phyloP scores from a whole-genome alignment of 2,329 filamentous ascomycete genomes.

The Furcasterigmium furcatum region DNA sequence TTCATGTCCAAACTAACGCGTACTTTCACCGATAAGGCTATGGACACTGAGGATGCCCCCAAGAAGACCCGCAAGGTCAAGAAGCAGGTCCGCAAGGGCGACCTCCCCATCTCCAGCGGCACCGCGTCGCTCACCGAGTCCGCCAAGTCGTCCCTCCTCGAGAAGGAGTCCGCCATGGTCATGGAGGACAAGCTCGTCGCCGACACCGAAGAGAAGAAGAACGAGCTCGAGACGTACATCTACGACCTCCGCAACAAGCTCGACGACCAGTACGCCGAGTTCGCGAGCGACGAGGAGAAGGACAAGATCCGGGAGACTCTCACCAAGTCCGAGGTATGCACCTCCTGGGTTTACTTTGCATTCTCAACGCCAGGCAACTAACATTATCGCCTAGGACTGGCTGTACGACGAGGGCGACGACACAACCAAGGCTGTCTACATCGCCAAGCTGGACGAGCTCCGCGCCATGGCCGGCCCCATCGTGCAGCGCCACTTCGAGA shows the following conservation, averaged over 20 bases:
- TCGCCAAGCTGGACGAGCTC: slow-evolving; percentile 95
- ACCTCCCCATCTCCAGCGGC: slow-evolving; percentile 81
- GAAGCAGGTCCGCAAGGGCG: slow-evolving; percentile 98
- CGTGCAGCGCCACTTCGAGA: slow-evolving; percentile 92
- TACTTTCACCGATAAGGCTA: slow-evolving; percentile 52
- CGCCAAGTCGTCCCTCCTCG: slow-evolving; percentile 63
- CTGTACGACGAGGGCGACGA: slow-evolving; percentile 97
- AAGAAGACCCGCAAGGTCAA: slow-evolving; percentile 97
- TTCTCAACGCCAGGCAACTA: not conserved
- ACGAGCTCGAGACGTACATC: slow-evolving; percentile 96
- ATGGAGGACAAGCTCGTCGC: slow-evolving; percentile 98
- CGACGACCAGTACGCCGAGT: slow-evolving; percentile 85
- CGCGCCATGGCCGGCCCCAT: slow-evolving; percentile 87
- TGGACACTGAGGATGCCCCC: slow-evolving; percentile 74
- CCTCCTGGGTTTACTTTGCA: not conserved
- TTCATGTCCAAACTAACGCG: slow-evolving; percentile 19
- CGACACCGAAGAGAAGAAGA: slow-evolving; percentile 99
- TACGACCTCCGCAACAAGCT: slow-evolving; percentile 97
- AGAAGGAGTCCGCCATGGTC: slow-evolving; percentile 87
- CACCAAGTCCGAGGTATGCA: slow-evolving; percentile 77
- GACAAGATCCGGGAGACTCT: slow-evolving; percentile 80
- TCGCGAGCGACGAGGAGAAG: slow-evolving; percentile 91
- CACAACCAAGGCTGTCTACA: slow-evolving; percentile 87
- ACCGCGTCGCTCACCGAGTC: slow-evolving; percentile 74
- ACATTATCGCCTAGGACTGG: slow-evolving; percentile 69